These are phyloP conservation scores for Holtermannia corniformis DNA, from an alignment of 768 basidiomycete species.

Conservation along the genomic window DNA sequence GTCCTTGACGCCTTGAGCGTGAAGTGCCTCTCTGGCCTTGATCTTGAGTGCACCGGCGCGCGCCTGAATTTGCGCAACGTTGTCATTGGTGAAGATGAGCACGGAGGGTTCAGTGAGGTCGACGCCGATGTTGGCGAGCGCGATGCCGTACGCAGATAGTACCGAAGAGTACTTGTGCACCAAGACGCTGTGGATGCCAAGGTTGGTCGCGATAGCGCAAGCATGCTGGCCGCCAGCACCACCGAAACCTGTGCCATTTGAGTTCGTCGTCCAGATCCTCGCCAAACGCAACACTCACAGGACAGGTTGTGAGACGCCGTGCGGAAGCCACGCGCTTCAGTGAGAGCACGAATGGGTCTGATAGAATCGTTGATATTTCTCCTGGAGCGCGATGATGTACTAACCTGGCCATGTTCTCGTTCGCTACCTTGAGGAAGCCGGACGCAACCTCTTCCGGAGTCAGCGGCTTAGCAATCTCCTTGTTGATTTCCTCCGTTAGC, in stretches of 20 bases:
- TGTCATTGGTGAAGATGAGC: too few species aligned
- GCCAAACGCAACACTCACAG: too few species aligned
- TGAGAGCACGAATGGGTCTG: conserved; percentile 74
- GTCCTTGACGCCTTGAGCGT: background rate
- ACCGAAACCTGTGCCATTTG: conserved; percentile 1
- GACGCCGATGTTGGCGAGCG: too few species aligned
- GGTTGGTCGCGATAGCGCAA: background rate
- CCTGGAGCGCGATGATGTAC: conserved; percentile 1
- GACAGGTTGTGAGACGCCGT: conserved; percentile 58
- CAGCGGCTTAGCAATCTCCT: conserved; percentile 42
- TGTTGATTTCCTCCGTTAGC: conserved; percentile 61
- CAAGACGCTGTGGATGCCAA: conserved; percentile 12
- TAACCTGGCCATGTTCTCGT: conserved; percentile 70
- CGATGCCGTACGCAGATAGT: too few species aligned
- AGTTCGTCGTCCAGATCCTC: background rate
- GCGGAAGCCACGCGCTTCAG: conserved; percentile 80
- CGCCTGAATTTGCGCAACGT: too few species aligned
- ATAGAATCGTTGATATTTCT: background rate
- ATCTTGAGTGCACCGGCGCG: background rate
- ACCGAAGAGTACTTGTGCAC: conserved; percentile 15
- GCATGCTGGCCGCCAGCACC: conserved; percentile 5
- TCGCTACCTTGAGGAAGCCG: conserved; percentile 91
- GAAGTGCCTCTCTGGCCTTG: conserved; percentile 5
- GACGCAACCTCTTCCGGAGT: conserved; percentile 75
- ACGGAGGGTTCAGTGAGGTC: too few species aligned